A percentile compares a stretch with the other conserved stretches of the same genome.
Evolutionary conservation across 202 grass and related monocot species (phyloP).

Genomic region (Panicum hallii): DNA sequence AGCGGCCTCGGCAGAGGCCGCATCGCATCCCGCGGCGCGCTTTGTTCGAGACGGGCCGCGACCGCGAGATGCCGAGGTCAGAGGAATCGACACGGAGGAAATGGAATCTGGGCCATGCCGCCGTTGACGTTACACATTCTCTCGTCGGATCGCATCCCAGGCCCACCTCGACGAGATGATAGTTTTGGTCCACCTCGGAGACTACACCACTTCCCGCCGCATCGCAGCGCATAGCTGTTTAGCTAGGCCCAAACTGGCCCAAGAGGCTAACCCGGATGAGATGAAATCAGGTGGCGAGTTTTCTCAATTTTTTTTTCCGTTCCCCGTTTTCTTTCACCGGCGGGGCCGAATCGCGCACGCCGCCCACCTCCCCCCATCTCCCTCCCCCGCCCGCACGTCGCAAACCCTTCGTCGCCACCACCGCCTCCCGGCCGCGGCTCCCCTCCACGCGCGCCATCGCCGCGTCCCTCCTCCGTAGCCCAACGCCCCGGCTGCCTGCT

Average conservation of each 20-base stretch:
- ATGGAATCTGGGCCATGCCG: no score
- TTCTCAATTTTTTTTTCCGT: neutral
- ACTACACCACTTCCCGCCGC: no score
- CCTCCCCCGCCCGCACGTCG: constrained; percentile 29
- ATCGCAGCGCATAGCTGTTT: neutral
- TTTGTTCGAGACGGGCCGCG: no score
- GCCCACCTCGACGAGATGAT: no score
- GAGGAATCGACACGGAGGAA: no score
- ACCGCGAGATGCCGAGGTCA: no score
- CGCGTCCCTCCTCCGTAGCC: neutral
- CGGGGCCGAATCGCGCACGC: constrained; percentile 47
- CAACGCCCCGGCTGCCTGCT: neutral
- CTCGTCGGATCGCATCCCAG: no score
- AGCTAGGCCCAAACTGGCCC: neutral
- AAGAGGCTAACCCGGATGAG: constrained; percentile 26
- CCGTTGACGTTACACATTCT: no score
- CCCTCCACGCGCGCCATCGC: neutral
- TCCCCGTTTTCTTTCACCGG: constrained; percentile 21
- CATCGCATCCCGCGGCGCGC: no score
- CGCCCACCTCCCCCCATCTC: constrained; percentile 45
- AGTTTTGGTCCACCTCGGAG: no score
- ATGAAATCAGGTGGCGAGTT: constrained; percentile 31
- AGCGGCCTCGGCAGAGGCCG: no score
- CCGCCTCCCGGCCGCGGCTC: neutral
- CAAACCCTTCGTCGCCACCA: constrained; percentile 56